Evolutionary conservation across 129 eudicot species (phyloP), one percentile per base, ranked within the genome.

Genomic region (Escallonia rubra): DNA sequence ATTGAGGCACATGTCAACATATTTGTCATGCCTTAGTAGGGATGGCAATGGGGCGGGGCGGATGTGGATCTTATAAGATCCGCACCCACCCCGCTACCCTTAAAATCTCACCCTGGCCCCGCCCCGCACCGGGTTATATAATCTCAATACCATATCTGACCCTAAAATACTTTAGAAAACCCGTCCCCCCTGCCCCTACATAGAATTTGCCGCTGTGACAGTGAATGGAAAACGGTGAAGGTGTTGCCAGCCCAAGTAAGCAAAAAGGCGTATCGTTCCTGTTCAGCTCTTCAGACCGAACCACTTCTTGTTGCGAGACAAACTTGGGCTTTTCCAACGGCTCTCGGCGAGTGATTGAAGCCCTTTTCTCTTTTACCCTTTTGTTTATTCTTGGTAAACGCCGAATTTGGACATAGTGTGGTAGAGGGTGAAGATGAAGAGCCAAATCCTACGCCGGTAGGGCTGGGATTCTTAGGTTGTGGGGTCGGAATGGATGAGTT

Each of bases 201-300:
- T n/a, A n/a, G n/a, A n/a, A n/a, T n/a, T n/a, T n/a, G n/a, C n/a
- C n/a, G n/a, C n/a, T n/a, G n/a, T n/a, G n/a, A n/a, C n/a, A n/a
- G n/a, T n/a, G n/a, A n/a, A n/a, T n/a, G n/a, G n/a, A n/a, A n/a
- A n/a, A n/a, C n/a, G n/a, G n/a, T n/a, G n/a, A n/a, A n/a, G n/a
- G n/a, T n/a, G n/a, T n/a, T n/a, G n/a, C 91, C 98, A 64, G 83
- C 73, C 98, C 98, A 91, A 68, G 96, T 64, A 49, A 91, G 94
- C 66, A 88, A 81, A 72, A 54, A 54, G 14, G 58, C 72, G 10
- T 58, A 43, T 56, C 72, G 42, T 56, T 23, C 47, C 23, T 5
- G 3, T 55, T 61, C 63, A 55, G 64, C 43, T 55, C 72, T 43
- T 68, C 11, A 6, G 13, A 57, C 59, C 43, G 6, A 8, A 34